Evolutionary conservation across 2,329 filamentous ascomycete species (phyloP), one percentile per base, ranked within the genome.

Genomic region (Xylaria sp.): DNA sequence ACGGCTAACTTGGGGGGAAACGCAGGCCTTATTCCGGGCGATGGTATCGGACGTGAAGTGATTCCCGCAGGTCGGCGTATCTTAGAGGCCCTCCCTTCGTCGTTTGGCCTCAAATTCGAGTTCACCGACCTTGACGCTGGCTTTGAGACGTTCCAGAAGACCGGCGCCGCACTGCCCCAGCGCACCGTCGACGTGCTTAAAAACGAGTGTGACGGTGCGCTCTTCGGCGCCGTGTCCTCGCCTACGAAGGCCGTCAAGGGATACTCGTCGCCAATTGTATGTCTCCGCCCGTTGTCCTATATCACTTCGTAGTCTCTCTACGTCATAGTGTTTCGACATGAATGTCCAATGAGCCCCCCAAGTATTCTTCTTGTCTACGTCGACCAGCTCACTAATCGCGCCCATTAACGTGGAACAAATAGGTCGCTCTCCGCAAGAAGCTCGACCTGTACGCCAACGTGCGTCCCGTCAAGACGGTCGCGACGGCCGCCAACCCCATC

Each of bases 1-100:
- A 1, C 8, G 13, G 49, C 54, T 66, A 18, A 68, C 61, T n/a
- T n/a, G 3, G 28, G 28, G 28, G 28, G 28, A 28, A 51, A 9
- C 9, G 12, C 74, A 97, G 94, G 94, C 81, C 92, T 98, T 77
- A 98, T 99, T 80, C 93, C 96, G 77, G 96, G 96, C 79, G 96
- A 99, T 84, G 96, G 96, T 83, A 99, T 99, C 83, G 96, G 96
- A 83, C 93, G 93, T 80, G 96, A 99, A 84, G 96, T 99, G 81
- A 98, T 99, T 82, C 96, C 96, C 74, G 92, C 96, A 64, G 96
- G 95, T 61, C 93, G 94, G 77, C 91, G 92, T 73, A 86, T 98
- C 75, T 92, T 99, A 78, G 95, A 99, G 85, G 92, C 96, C 60
- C 91, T 99, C 1, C 94, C 95, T 41, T 83, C 91, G n/a, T 96